These are phyloP conservation scores for Citrullus amarus DNA, from an alignment of 306 rosid genomes.

Conservation along the genomic window DNA sequence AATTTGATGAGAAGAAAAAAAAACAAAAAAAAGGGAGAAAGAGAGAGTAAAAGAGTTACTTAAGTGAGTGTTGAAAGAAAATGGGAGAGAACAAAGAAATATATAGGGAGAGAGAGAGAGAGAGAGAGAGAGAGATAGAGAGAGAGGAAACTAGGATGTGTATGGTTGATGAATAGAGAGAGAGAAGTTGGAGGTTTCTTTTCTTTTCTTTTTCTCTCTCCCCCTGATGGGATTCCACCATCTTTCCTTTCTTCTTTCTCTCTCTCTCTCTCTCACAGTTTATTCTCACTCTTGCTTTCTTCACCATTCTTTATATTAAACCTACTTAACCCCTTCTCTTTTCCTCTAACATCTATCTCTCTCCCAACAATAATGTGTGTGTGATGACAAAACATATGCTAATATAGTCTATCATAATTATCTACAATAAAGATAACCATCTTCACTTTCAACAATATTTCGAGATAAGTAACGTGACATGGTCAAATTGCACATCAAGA, in stretches of 20 bases:
- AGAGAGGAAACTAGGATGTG: not conserved
- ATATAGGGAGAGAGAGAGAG: not conserved
- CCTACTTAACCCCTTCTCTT: not conserved
- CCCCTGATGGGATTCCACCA: slow-evolving; percentile 10
- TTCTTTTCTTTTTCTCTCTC: not conserved
- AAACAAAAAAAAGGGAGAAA: not conserved
- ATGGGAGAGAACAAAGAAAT: not conserved
- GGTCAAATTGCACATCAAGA: too few species aligned
- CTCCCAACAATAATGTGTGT: too few species aligned
- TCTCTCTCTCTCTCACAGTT: slow-evolving; percentile 21
- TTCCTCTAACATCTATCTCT: too few species aligned
- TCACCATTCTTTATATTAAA: slow-evolving; percentile 8
- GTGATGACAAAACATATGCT: too few species aligned
- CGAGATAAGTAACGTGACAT: too few species aligned
- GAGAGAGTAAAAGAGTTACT: not conserved
- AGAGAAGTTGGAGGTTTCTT: not conserved
- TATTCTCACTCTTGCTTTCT: slow-evolving; percentile 14
- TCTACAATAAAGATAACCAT: too few species aligned
- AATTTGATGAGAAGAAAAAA: too few species aligned
- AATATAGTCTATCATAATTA: not conserved
- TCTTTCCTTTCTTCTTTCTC: slow-evolving; percentile 17
- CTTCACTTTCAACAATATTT: too few species aligned
- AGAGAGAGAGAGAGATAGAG: too few species aligned
- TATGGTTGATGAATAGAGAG: not conserved
- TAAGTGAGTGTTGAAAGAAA: not conserved